These are phyloP conservation scores for Syzygium oleosum DNA, from an alignment of 345 rosid species.

Conservation along the genomic window DNA sequence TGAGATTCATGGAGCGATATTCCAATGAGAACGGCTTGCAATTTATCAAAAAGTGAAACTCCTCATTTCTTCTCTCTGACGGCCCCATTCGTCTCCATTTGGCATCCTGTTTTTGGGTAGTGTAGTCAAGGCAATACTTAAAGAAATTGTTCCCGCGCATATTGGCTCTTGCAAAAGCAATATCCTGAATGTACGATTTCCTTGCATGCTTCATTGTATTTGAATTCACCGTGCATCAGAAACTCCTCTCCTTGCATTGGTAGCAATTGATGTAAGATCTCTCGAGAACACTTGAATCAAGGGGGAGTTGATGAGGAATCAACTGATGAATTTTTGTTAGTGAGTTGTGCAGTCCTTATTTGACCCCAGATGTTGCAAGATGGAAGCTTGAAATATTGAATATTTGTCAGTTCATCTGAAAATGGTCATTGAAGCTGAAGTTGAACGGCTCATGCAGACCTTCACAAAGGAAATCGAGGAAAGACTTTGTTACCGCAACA, in stretches of 20 bases:
- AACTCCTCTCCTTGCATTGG: background rate
- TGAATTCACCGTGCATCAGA: background rate
- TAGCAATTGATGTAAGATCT: background rate
- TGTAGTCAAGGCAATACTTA: background rate
- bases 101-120: background rate
- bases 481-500: background rate
- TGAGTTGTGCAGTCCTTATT: background rate
- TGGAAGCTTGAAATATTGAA: background rate
- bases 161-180: background rate
- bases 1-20: constrained; percentile 97
- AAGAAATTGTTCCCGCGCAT: background rate
- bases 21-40: constrained; percentile 78
- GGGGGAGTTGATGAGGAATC: background rate
- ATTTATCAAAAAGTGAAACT: constrained; percentile 67
- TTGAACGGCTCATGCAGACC: background rate
- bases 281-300: background rate
- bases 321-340: background rate
- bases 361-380: background rate
- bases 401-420: background rate
- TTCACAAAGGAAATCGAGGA: background rate
- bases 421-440: background rate
- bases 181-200: background rate
- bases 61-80: constrained; percentile 4
- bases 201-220: background rate
- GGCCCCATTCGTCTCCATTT: background rate